Conservation (phyloP, 2,329 filamentous ascomycete species). For the Thermothelomyces thermophilus region DNA sequence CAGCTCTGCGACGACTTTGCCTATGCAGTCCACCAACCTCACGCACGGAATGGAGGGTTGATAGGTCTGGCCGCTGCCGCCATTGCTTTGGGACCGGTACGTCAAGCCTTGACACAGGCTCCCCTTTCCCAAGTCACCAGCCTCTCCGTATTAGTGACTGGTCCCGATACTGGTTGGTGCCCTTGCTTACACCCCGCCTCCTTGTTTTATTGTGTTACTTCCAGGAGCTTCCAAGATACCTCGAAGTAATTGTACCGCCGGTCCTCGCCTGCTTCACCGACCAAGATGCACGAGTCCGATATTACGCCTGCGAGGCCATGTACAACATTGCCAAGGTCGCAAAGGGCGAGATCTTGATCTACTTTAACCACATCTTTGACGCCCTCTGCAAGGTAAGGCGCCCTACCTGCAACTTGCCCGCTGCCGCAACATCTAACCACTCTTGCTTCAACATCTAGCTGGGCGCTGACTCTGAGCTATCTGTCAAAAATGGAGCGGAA, state of each 20-base stretch:
- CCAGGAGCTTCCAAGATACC: conserved; percentile 83
- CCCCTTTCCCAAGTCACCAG: background rate
- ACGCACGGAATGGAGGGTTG: conserved; percentile 91
- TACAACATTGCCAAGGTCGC: conserved; percentile 99
- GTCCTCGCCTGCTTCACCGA: conserved; percentile 97
- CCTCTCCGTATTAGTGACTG: background rate
- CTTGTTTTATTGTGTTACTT: background rate
- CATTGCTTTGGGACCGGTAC: conserved; percentile 85
- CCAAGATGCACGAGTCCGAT: conserved; percentile 92
- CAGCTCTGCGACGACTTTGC: conserved; percentile 97
- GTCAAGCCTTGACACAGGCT: conserved; percentile 30
- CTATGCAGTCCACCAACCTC: conserved; percentile 92
- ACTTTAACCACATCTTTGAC: conserved; percentile 98
- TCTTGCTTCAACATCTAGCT: conserved; percentile 50
- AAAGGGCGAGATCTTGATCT: conserved; percentile 92
- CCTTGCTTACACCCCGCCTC: conserved; percentile 13
- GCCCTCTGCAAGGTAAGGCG: conserved; percentile 79
- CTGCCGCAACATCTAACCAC: conserved; percentile 9
- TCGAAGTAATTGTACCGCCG: conserved; percentile 90
- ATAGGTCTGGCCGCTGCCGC: conserved; percentile 93
- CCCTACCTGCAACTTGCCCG: background rate
- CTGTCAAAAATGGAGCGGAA: conserved; percentile 96
- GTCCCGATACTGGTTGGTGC: background rate
- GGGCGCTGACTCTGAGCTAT: conserved; percentile 90
- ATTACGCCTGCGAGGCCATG: conserved; percentile 99